Evolutionary conservation across 176 grass and related monocot genomes (phyloP), one percentile per base, ranked within the genome.

Genomic region (Tillandsia leiboldiana): DNA sequence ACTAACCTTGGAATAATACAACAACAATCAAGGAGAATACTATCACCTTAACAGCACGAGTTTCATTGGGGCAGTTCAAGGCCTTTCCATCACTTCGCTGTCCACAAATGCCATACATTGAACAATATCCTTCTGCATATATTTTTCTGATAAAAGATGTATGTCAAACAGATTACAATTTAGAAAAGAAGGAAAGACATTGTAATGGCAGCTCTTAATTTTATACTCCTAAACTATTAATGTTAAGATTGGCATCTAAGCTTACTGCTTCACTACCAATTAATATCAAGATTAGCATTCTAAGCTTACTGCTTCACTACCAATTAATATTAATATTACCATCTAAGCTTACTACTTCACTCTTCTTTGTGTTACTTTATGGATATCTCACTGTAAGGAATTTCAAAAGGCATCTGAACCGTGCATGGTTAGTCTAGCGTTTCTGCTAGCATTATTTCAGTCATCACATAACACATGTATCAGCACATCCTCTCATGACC

Each of bases 21-120:
- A 12, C 51, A 18, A 53, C 48, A 67, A 80, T 12, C 66, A 69
- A 78, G 12, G 42, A 63, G 81, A 53, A 24, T 29, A 52, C 67
- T 47, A 11, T 74, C 75, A 92, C 94, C 89, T 99, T 99, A 48
- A 87, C 82, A 87, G 94, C 79, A 77, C 65, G 86, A 70, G 87
- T 92, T 75, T 78, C 48, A 81, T 99, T 93, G 9, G 26, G 68
- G 69, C 94, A 99, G 77, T 99, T 93, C 71, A 99, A 83, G 68
- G 79, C 82, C 68, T 93, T 99, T 29, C 89, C 89, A 73, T 99
- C 94, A 87, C 50, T 79, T 61, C 84, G 87, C 26, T 85, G 65
- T 49, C 65, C 94, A 72, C 94, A 99, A 73, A 99, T 87, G 10
- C 86, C 94, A 49, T 99, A 90, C 94, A 90, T 86, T 26, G 89